Percentiles rank a stretch among this genome's conserved stretches.
These are phyloP conservation scores for Brassica hybrid DNA, from an alignment of 441 rosid genomes.

Conservation along the genomic window DNA sequence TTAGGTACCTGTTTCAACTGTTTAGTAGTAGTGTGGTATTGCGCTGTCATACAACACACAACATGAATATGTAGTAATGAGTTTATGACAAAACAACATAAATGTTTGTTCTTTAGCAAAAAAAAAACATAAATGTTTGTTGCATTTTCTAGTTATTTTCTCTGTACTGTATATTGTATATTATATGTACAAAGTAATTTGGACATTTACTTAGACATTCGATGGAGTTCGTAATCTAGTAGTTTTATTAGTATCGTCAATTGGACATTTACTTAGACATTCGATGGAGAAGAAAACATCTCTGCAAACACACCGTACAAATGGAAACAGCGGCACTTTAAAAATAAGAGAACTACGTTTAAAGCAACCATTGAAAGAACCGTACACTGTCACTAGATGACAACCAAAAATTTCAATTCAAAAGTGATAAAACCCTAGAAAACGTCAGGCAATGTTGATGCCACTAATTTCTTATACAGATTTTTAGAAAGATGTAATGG, in stretches of 20 bases:
- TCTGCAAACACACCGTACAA: constrained; percentile 16
- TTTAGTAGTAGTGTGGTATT: constrained; percentile 8
- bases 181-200: too few species aligned
- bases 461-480: constrained; percentile 16
- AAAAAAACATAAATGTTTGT: too few species aligned
- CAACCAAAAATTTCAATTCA: constrained; percentile 24
- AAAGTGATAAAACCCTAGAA: constrained; percentile 41
- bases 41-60: constrained; percentile 6
- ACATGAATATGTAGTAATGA: constrained; percentile 12
- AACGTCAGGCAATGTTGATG: constrained; percentile 35
- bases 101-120: not conserved
- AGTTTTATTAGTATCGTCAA: too few species aligned
- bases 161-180: too few species aligned
- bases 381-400: constrained; percentile 42
- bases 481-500: constrained; percentile 11
- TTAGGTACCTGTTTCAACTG: constrained; percentile 9
- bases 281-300: not conserved
- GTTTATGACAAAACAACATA: constrained; percentile 6
- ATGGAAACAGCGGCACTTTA: constrained; percentile 23
- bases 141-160: too few species aligned
- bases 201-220: too few species aligned
- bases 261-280: too few species aligned
- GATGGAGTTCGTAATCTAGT: too few species aligned
- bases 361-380: constrained; percentile 33
- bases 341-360: constrained; percentile 44